A percentile compares a stretch with the other conserved stretches of the same genome.
Conservation (phyloP, 2,329 filamentous ascomycete genomes). For the Colletotrichum gigasporum region DNA sequence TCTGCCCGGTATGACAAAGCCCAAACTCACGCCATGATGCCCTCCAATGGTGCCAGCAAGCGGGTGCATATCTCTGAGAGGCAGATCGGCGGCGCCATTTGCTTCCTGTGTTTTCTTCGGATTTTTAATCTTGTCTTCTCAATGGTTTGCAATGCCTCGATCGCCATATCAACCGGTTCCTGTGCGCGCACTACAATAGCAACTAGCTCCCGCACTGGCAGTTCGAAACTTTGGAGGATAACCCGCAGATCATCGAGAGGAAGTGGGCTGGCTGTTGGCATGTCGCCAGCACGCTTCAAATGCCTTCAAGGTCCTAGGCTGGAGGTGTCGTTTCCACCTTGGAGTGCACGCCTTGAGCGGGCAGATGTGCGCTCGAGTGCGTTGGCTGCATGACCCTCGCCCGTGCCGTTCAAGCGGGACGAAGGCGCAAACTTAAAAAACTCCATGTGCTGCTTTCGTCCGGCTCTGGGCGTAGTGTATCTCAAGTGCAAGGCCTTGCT, state of each 20-base stretch:
- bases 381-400: constrained; percentile 24
- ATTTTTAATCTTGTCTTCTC: background rate
- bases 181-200: no score
- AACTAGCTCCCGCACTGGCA: constrained; percentile 17
- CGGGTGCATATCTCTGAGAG: background rate
- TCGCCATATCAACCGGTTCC: constrained; percentile 3
- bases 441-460: constrained; percentile 18
- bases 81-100: background rate
- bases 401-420: constrained; percentile 31
- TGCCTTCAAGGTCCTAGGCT: constrained; percentile 8
- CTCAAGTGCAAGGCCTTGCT: constrained; percentile 1
- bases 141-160: background rate
- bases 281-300: background rate
- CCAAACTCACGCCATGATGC: constrained; percentile 16
- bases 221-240: constrained; percentile 21
- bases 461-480: background rate
- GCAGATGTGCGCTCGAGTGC: constrained; percentile 16
- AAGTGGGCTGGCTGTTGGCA: constrained; percentile 1
- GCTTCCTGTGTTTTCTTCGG: background rate
- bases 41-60: background rate
- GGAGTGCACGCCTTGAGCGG: background rate
- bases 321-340: constrained; percentile 6
- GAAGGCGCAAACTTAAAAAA: constrained; percentile 21
- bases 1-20: background rate
- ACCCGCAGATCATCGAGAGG: constrained; percentile 9